phyloP scores from a whole-genome alignment of 2,329 filamentous ascomycete species.

The Colletotrichum spinosum region DNA sequence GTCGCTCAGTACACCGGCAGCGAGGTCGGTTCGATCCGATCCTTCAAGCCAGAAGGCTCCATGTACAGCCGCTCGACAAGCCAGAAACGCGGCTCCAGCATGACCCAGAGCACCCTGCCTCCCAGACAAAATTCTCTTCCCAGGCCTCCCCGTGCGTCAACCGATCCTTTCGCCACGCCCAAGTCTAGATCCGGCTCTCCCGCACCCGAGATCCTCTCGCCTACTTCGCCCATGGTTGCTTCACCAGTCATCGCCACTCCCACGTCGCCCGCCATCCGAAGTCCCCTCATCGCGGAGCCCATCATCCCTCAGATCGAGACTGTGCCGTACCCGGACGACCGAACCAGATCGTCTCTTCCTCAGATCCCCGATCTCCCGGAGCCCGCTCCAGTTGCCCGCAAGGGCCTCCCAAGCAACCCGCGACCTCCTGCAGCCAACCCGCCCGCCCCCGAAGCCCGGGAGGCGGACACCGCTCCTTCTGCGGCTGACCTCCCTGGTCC shows the following conservation, averaged over 20 bases:
- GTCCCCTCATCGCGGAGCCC: constrained; percentile 41
- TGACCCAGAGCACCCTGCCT: constrained; percentile 46
- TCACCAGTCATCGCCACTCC: constrained; percentile 32
- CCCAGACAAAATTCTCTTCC: constrained; percentile 60
- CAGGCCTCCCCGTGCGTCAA: constrained; percentile 49
- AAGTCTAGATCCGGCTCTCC: constrained; percentile 39
- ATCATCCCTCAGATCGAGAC: constrained; percentile 54
- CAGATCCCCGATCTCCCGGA: constrained; percentile 50
- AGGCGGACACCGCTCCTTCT: constrained; percentile 31
- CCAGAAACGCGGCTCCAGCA: constrained; percentile 47
- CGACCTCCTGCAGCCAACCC: constrained; percentile 33
- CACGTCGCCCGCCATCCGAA: constrained; percentile 31
- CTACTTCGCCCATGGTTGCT: constrained; percentile 40
- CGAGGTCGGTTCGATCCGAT: constrained; percentile 68
- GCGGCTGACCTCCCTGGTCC: constrained; percentile 20
- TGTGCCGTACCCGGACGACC: constrained; percentile 51
- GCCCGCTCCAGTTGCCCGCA: constrained; percentile 49
- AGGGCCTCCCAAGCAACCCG: constrained; percentile 38
- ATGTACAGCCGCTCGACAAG: constrained; percentile 57
- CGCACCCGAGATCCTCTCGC: constrained; percentile 15
- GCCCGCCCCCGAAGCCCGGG: constrained; percentile 18
- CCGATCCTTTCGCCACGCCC: constrained; percentile 51
- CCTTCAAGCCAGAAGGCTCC: constrained; percentile 57
- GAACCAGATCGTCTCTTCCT: constrained; percentile 39
- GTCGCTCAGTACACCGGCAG: constrained; percentile 67